A percentile compares a stretch with the other conserved stretches of the same genome.
Conservation (phyloP, 331 rosid species). For the Phaseolus coccineus region DNA sequence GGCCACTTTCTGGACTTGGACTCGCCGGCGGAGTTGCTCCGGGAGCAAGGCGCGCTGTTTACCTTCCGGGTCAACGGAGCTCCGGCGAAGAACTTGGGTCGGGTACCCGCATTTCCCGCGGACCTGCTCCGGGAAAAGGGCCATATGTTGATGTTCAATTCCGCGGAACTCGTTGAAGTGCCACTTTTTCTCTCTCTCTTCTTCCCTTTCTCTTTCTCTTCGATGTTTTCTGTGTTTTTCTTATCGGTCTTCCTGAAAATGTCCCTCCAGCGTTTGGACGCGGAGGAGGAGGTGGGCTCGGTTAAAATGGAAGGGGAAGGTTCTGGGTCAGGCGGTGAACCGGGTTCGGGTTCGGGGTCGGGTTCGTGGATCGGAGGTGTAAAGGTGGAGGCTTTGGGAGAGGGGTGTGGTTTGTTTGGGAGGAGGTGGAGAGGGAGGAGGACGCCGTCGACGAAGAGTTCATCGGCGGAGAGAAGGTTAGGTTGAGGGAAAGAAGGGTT, state of each 20-base stretch:
- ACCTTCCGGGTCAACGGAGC: constrained; percentile 66
- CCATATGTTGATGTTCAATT: constrained; percentile 94
- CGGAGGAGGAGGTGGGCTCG: constrained; percentile 43
- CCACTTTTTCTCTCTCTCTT: constrained; percentile 59
- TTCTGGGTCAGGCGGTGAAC: constrained; percentile 43
- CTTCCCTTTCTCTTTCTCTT: constrained; percentile 42
- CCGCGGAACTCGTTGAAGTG: constrained; percentile 64
- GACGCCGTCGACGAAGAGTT: constrained; percentile 86
- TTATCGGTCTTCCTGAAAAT: constrained; percentile 74
- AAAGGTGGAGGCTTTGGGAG: not conserved
- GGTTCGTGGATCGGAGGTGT: constrained; percentile 27
- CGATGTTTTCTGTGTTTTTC: constrained; percentile 49
- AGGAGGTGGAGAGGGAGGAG: constrained; percentile 79
- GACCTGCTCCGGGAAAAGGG: constrained; percentile 96
- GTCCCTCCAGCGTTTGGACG: constrained; percentile 91
- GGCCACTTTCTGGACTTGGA: constrained; percentile 95
- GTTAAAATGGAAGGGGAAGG: constrained; percentile 40
- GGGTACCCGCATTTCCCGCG: constrained; percentile 72
- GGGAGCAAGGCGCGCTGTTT: constrained; percentile 97
- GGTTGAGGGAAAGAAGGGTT: constrained; percentile 84
- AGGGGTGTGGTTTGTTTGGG: constrained; percentile 40
- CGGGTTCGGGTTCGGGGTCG: constrained; percentile 50
- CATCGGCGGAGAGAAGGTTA: constrained; percentile 86
- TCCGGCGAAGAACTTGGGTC: constrained; percentile 70
- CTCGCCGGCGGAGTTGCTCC: constrained; percentile 95